Evolutionary conservation across 495 filamentous ascomycete genomes (phyloP).

Genomic region (Staphylotrichum longicolle): DNA sequence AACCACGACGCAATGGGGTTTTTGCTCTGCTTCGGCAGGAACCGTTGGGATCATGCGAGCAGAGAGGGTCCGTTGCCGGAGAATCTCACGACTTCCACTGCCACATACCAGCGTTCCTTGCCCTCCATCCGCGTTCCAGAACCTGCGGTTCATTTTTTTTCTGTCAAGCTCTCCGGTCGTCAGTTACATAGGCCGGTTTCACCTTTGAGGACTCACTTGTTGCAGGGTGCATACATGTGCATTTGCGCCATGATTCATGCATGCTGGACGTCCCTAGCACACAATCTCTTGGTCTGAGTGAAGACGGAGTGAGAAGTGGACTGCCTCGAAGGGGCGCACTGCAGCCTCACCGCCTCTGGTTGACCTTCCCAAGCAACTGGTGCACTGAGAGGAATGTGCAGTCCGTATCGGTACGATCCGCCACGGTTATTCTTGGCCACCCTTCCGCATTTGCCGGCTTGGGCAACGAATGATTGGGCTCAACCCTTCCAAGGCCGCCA

Average conservation of each 20-base stretch:
- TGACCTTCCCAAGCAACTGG: not conserved
- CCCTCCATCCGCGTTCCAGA: no score
- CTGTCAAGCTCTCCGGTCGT: no score
- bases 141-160: no score
- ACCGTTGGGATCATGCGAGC: no score
- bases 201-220: no score
- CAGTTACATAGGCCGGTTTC: no score
- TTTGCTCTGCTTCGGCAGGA: no score
- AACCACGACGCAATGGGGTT: no score
- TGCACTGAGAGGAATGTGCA: not conserved
- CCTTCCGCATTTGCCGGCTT: slow-evolving; percentile 5
- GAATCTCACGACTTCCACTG: no score
- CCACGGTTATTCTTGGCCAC: slow-evolving; percentile 7
- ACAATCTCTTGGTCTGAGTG: not conserved
- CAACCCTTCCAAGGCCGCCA: not conserved
- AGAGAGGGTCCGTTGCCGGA: no score
- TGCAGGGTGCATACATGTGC: not conserved
- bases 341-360: slow-evolving; percentile 15
- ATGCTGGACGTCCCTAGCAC: no score
- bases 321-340: not conserved
- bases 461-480: not conserved
- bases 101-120: no score
- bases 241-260: not conserved
- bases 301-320: not conserved
- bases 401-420: not conserved